Evolutionary conservation across 139 green algal genomes (phyloP), one percentile per base, ranked within the genome.

Genomic region (Closterium sp.): DNA sequence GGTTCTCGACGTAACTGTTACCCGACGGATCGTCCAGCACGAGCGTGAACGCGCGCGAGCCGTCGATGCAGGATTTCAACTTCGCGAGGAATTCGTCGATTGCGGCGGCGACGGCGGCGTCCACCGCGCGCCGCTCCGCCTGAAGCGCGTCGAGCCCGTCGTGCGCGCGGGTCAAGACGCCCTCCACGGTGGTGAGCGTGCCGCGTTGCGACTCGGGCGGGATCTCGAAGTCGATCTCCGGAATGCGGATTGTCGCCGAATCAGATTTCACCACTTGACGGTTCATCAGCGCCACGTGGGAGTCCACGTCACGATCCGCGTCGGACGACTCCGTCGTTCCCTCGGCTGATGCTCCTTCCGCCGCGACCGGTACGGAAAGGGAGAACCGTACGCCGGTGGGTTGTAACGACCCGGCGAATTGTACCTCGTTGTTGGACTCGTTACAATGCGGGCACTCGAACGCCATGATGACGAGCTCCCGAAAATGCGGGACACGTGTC

Each of bases 161-260:
- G 1, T 89, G 87, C 17, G 95, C 94, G 17, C 95, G 88, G 1
- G 28, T 91, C 30, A 97, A 91, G 50, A 97, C 45, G 30, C 96
- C 96, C 91, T 97, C 96, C 5, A 95, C 94, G 2, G 96, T 97
- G 11, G 94, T 95, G 86, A 97, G 94, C 29, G 79, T 91, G 22
- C 95, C 96, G 30, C 90, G 92, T 84, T 97, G 96, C 7, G 96
- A 93, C 34, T 85, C 89, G 0, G 95, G 34, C 70, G 95, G 95
- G 30, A 97, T 96, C 93, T 97, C 96, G 85, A 97, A 96, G 85
- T 97, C 96, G 19, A 97, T 91, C 92, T 97, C 96, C n/a, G 96
- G 96, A 17, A 94, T 91, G 0, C 85, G 89, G 17, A 95, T 89
- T 0, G 94, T 96, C 22, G 96, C 96, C 4, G 70, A 90, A 88